phyloP scores from a whole-genome alignment of 2,329 filamentous ascomycete species.

The Alternaria atra region DNA sequence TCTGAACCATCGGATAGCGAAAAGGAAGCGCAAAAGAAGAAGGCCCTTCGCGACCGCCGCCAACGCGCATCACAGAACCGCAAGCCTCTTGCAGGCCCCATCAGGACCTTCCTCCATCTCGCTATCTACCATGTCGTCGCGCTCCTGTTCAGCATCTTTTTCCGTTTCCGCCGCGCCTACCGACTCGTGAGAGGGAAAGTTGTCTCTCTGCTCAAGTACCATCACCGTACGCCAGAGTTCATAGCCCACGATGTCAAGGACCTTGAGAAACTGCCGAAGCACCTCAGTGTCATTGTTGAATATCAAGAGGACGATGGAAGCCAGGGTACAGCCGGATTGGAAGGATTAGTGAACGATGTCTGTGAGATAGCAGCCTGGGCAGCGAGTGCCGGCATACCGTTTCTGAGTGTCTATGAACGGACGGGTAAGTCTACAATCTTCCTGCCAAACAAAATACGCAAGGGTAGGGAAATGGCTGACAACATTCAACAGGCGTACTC shows the following conservation, averaged over 20 bases:
- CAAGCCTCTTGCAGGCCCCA: slow-evolving; percentile 61
- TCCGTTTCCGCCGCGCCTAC: slow-evolving; percentile 81
- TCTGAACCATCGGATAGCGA: slow-evolving; percentile 47
- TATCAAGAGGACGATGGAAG: slow-evolving; percentile 69
- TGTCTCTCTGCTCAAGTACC: slow-evolving; percentile 87
- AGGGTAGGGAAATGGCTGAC: slow-evolving; percentile 2
- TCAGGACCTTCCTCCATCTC: slow-evolving; percentile 70
- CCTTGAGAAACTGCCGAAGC: slow-evolving; percentile 78
- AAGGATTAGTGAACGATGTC: slow-evolving; percentile 86
- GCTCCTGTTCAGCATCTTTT: slow-evolving; percentile 85
- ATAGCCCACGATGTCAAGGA: slow-evolving; percentile 86
- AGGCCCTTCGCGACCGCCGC: slow-evolving; percentile 25
- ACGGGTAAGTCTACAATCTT: slow-evolving; percentile 68
- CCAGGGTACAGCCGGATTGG: slow-evolving; percentile 75
- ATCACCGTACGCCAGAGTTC: slow-evolving; percentile 92
- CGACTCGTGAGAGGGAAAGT: slow-evolving; percentile 80
- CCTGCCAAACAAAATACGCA: not conserved
- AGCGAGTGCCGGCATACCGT: slow-evolving; percentile 84
- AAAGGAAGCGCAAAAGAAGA: slow-evolving; percentile 19
- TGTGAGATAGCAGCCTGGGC: slow-evolving; percentile 95
- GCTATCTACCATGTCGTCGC: slow-evolving; percentile 76
- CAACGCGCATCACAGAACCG: slow-evolving; percentile 17
- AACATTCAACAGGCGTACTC: slow-evolving; percentile 70
- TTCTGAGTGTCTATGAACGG: slow-evolving; percentile 90
- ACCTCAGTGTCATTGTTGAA: slow-evolving; percentile 86